These are phyloP conservation scores for Flaveria trinervia DNA, from an alignment of 129 eudicot genomes.

Conservation along the genomic window DNA sequence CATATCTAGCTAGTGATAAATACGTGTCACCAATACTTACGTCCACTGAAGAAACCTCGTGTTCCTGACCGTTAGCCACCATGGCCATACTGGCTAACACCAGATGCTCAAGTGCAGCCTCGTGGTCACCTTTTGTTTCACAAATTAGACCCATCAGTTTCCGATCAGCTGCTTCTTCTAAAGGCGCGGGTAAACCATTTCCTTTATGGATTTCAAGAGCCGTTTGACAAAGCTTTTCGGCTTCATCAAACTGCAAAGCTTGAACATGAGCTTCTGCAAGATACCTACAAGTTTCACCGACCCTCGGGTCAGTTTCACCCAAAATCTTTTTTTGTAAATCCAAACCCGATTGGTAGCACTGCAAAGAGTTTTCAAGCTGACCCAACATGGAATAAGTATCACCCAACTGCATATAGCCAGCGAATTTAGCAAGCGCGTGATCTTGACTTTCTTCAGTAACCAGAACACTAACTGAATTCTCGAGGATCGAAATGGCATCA, in stretches of 20 bases:
- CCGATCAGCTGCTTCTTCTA: constrained; percentile 81
- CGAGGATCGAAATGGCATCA: constrained; percentile 66
- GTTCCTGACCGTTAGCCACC: constrained; percentile 82
- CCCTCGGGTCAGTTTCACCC: constrained; percentile 69
- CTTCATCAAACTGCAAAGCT: constrained; percentile 86
- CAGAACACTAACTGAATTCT: constrained; percentile 59
- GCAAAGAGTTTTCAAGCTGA: constrained; percentile 66
- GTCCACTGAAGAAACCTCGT: constrained; percentile 76
- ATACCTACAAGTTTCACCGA: constrained; percentile 82
- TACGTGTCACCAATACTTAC: constrained; percentile 86
- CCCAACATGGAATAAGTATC: constrained; percentile 90
- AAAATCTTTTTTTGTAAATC: constrained; percentile 59
- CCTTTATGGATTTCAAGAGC: constrained; percentile 77
- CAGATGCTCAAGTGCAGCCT: constrained; percentile 79
- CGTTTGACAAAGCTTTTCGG: constrained; percentile 65
- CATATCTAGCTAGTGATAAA: constrained; percentile 58
- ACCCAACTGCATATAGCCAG: constrained; percentile 86
- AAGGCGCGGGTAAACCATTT: constrained; percentile 55
- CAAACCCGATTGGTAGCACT: constrained; percentile 64
- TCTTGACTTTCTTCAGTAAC: constrained; percentile 61
- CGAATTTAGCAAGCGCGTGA: constrained; percentile 85
- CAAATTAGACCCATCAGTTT: constrained; percentile 83
- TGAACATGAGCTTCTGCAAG: constrained; percentile 88
- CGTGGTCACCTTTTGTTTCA: constrained; percentile 85
- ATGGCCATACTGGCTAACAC: constrained; percentile 92